phyloP scores from a whole-genome alignment of 1,284 basidiomycete species.

The Fomitiporia mediterranea region DNA sequence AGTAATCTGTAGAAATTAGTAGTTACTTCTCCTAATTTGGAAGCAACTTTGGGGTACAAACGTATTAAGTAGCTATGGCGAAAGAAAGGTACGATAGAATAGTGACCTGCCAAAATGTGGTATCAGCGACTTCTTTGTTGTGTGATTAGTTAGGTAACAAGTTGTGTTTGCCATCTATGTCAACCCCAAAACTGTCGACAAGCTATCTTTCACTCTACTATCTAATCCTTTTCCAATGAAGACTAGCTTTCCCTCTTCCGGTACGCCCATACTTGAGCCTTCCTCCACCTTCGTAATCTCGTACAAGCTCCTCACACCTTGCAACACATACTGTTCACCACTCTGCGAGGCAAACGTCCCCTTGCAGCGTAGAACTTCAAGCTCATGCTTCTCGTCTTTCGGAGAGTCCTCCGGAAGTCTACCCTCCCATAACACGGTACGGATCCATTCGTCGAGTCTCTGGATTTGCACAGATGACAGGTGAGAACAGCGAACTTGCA shows the following conservation, averaged over 20 bases:
- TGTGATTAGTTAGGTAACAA: no score
- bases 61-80: no score
- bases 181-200: slow-evolving; percentile 31
- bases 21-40: no score
- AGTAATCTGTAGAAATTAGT: no score
- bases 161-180: no score
- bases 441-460: slow-evolving; percentile 72
- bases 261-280: slow-evolving; percentile 39
- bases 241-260: slow-evolving; percentile 72
- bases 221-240: slow-evolving; percentile 81
- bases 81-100: no score
- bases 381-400: slow-evolving; percentile 22
- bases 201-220: slow-evolving; percentile 46
- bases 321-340: slow-evolving; percentile 66
- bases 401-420: slow-evolving; percentile 28
- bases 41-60: no score
- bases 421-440: slow-evolving; percentile 74
- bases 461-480: slow-evolving; percentile 44
- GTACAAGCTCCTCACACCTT: slow-evolving; percentile 84
- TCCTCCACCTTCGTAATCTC: slow-evolving; percentile 56
- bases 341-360: slow-evolving; percentile 58
- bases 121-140: no score
- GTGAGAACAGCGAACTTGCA: slow-evolving; percentile 61
- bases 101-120: no score
- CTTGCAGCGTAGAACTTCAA: slow-evolving; percentile 80